Evolutionary conservation across 345 rosid species (phyloP).

Genomic region (Lagerstroemia speciosa): DNA sequence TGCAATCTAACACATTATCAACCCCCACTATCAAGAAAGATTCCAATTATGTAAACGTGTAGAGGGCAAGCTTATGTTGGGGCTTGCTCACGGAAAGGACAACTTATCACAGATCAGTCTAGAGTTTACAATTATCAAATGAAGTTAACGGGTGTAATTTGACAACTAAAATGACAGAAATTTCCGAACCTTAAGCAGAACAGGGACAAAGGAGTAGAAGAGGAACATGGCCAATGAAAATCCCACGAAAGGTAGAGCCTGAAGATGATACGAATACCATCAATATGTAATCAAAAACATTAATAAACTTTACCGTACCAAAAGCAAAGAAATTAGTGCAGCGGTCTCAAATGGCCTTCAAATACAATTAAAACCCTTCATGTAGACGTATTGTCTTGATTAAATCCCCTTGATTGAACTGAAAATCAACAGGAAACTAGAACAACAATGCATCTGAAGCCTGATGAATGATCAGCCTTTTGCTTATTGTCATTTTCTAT

Average conservation of each 20-base stretch:
- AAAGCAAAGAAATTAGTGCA: not conserved
- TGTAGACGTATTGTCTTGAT: not conserved
- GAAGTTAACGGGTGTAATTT: not conserved
- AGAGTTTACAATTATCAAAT: no score
- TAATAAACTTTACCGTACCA: not conserved
- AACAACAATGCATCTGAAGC: no score
- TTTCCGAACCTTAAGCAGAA: slow-evolving; percentile 72
- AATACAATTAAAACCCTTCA: not conserved
- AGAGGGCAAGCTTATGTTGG: no score
- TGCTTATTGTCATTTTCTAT: not conserved
- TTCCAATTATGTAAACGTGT: no score
- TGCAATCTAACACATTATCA: not conserved
- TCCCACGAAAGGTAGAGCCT: slow-evolving; percentile 69
- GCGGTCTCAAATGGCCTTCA: not conserved
- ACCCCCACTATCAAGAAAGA: no score
- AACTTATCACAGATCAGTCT: no score
- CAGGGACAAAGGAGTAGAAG: slow-evolving; percentile 68
- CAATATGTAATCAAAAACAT: not conserved
- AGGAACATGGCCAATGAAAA: slow-evolving; percentile 56
- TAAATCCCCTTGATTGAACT: not conserved
- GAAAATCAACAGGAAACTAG: not conserved
- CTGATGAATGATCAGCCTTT: not conserved
- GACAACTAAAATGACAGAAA: not conserved
- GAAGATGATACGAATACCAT: slow-evolving; percentile 23
- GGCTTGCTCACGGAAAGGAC: no score